A percentile compares a stretch with the other conserved stretches of the same genome.
phyloP scores from a whole-genome alignment of 441 rosid genomes.

The Arabidopsis hybrid region DNA sequence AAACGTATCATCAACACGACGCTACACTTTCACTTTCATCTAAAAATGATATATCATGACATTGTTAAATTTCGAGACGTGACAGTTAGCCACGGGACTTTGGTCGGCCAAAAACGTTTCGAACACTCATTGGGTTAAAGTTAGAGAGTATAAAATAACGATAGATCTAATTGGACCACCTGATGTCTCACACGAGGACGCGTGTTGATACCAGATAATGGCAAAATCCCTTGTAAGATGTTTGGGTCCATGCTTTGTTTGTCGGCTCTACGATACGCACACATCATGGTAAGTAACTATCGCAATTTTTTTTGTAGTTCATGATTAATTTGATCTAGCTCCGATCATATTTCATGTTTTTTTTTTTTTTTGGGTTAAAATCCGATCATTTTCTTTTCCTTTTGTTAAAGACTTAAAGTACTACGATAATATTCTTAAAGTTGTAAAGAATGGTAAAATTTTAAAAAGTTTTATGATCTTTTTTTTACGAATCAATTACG shows the following conservation, averaged over 20 bases:
- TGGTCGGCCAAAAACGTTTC: slow-evolving; percentile 37
- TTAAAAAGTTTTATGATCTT: not conserved
- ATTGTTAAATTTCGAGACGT: slow-evolving; percentile 19
- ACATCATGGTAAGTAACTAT: slow-evolving; percentile 3
- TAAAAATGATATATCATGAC: not conserved
- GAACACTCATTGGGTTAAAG: slow-evolving; percentile 26
- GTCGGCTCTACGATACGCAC: slow-evolving; percentile 23
- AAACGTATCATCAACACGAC: slow-evolving; percentile 26
- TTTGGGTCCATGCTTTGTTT: slow-evolving; percentile 8
- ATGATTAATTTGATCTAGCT: not conserved
- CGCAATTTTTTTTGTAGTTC: not conserved
- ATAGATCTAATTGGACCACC: slow-evolving; percentile 34
- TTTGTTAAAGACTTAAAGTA: not conserved
- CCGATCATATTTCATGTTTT: too few relatives aligned
- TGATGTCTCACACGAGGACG: slow-evolving; percentile 23
- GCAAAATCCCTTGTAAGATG: slow-evolving; percentile 19
- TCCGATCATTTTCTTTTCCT: not conserved
- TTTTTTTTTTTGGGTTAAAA: too few relatives aligned
- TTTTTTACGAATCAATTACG: too few relatives aligned
- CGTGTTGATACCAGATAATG: slow-evolving; percentile 23
- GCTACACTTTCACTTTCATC: not conserved
- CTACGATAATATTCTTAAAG: not conserved
- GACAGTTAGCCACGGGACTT: slow-evolving; percentile 31
- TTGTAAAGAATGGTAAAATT: not conserved
- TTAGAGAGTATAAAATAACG: slow-evolving; percentile 16